Percentiles rank a stretch among this genome's conserved stretches.
Evolutionary conservation across 2,329 filamentous ascomycete genomes (phyloP).

Genomic region (Xenoacremonium recifei): DNA sequence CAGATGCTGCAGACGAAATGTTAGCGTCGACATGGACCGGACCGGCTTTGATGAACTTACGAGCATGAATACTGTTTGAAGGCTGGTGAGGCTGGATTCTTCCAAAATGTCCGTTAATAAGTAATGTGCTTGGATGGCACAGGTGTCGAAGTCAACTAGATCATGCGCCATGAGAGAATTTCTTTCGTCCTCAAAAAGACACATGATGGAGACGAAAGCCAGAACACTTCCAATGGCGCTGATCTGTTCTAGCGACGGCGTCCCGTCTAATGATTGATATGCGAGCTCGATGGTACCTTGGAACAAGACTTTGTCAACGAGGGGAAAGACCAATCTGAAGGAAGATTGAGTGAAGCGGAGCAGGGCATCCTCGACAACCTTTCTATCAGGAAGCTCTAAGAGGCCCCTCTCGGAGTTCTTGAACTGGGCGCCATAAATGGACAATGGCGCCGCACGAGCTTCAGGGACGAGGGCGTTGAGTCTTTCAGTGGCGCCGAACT

Average conservation of each 20-base stretch:
- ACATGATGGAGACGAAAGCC: conserved; percentile 43
- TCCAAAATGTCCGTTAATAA: conserved; percentile 42
- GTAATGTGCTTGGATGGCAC: conserved; percentile 38
- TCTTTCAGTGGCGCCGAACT: conserved; percentile 6
- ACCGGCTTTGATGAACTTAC: no score
- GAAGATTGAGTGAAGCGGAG: conserved; percentile 26
- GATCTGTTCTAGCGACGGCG: conserved; percentile 24
- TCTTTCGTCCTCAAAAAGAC: conserved; percentile 16
- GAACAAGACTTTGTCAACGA: conserved; percentile 48
- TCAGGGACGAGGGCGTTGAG: neutral
- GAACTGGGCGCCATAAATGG: neutral
- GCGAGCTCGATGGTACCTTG: conserved; percentile 42
- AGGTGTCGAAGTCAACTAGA: conserved; percentile 40
- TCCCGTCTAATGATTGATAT: conserved; percentile 31
- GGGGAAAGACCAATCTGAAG: conserved; percentile 45
- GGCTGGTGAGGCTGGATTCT: conserved; percentile 39
- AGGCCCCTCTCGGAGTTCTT: conserved; percentile 4
- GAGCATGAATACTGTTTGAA: conserved; percentile 48
- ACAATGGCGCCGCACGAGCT: conserved; percentile 1
- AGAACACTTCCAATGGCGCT: conserved; percentile 46
- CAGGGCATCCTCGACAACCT: conserved; percentile 25
- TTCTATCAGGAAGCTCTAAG: conserved; percentile 20
- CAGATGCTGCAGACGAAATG: conserved; percentile 28
- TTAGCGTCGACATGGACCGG: no score
- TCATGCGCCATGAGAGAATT: conserved; percentile 4